Percentiles rank a stretch among this genome's conserved stretches.
Evolutionary conservation across 352 stramenopile genomes (phyloP).

Genomic region (Globisporangium paddicum): DNA sequence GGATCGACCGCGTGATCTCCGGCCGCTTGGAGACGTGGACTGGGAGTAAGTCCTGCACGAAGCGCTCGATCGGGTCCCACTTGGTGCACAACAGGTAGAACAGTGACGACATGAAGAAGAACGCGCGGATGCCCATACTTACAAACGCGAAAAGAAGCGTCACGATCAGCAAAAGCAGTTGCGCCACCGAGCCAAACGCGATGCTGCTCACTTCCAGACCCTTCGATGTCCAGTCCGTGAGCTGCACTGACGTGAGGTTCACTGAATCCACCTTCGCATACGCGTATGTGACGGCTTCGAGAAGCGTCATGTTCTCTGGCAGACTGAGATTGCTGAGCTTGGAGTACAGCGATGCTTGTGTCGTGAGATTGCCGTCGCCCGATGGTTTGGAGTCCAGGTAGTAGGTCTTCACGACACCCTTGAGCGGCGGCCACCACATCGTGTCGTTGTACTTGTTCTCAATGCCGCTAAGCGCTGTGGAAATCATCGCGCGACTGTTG

Average conservation of each 20-base stretch:
- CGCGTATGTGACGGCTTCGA: constrained; percentile 65
- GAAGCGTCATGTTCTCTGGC: constrained; percentile 79
- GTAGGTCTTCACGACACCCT: constrained; percentile 79
- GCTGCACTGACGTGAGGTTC: constrained; percentile 79
- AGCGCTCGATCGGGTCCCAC: constrained; percentile 83
- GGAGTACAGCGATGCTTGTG: constrained; percentile 42
- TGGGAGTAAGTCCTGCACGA: constrained; percentile 73
- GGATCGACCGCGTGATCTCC: constrained; percentile 60
- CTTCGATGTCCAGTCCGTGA: constrained; percentile 85
- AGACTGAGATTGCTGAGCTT: constrained; percentile 34
- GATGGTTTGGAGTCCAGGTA: constrained; percentile 71
- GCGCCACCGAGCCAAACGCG: constrained; percentile 74
- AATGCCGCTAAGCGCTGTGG: constrained; percentile 66
- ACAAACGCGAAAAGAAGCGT: constrained; percentile 84
- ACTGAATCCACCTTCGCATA: constrained; percentile 85
- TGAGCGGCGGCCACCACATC: constrained; percentile 86
- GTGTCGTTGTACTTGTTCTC: constrained; percentile 87
- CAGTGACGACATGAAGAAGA: constrained; percentile 87
- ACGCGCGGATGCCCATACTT: constrained; percentile 75
- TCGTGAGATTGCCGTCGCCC: constrained; percentile 46
- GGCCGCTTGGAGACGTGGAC: constrained; percentile 71
- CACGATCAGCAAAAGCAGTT: constrained; percentile 71
- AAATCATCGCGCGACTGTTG: constrained; percentile 79
- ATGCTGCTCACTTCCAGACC: constrained; percentile 81
- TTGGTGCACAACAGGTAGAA: constrained; percentile 86